Evolutionary conservation across 805 yeast species (phyloP), one percentile per base, ranked within the genome.

Genomic region (Spathaspora passalidarum): DNA sequence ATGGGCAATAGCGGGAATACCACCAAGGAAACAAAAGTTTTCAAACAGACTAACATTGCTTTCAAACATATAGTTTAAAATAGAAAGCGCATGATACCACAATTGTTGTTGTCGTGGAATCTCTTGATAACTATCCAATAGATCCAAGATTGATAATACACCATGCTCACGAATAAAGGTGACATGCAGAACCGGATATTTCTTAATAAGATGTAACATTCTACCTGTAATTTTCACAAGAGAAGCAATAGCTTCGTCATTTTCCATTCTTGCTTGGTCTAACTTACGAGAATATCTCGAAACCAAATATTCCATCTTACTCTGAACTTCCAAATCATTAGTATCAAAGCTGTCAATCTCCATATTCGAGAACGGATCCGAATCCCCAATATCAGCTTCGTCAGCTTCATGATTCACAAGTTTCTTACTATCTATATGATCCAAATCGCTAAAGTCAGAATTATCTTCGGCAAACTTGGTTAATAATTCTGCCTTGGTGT

Each of bases 131-230:
- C 57, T 58, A 25, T 69, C 75, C 25, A 71, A 54, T 9, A 72
- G 50, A 48, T 72, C 77, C 45, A 72, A 54, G 5, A 72, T 51
- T 1, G 74, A 60, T 9, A 68, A 52, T 1, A 72, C 57, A 0
- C 76, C 76, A 49, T 72, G 77, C 34, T 70, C 75, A 45, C 72
- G 58, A n/a, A 71, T 59, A 32, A 72, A 53, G 1, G 59, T 59
- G 36, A 65, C 68, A 46, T 69, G 75, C 66, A 68, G 71, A 7
- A 55, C 47, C 6, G 72, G 69, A 49, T 72, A 68, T 49, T 71
- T 71, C 47, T 63, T 63, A 4, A 68, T 66, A 39, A 71, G 52
- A 42, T 68, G 68, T 19, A 66, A 53, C 57, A 72, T 68, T 39
- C 69, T 55, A 1, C 72, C 72, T 1, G 73, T 65, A 25, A 68